A percentile compares a stretch with the other conserved stretches of the same genome.
phyloP scores from a whole-genome alignment of 768 basidiomycete genomes.

The Megacollybia marginata region DNA sequence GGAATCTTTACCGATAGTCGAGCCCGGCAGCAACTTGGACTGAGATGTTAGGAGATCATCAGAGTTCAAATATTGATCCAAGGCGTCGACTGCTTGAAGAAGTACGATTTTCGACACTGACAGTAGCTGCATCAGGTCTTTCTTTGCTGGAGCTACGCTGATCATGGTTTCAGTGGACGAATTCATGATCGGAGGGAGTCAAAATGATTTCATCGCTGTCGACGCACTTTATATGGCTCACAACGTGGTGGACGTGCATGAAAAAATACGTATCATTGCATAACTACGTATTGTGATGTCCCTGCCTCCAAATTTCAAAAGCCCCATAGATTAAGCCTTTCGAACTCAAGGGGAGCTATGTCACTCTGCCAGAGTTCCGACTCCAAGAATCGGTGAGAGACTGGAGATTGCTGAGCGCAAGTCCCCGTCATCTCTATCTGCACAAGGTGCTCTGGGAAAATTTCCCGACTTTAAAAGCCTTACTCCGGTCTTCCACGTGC shows the following conservation, averaged over 20 bases:
- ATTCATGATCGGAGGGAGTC: not conserved
- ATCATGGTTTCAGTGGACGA: constrained; percentile 13
- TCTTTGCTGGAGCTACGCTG: constrained; percentile 6
- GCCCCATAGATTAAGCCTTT: constrained; percentile 40
- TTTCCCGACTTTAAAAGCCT: no score
- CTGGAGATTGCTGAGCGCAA: constrained; percentile 34
- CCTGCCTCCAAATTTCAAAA: constrained; percentile 79
- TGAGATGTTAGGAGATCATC: constrained; percentile 63
- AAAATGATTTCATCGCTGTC: not conserved
- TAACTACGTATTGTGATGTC: constrained; percentile 28
- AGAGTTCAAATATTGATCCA: constrained; percentile 55
- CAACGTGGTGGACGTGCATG: not conserved
- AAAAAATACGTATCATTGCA: constrained; percentile 26
- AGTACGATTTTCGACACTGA: constrained; percentile 63
- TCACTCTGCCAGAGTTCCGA: constrained; percentile 58
- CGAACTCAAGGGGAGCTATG: constrained; percentile 75
- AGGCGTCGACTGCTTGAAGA: constrained; percentile 64
- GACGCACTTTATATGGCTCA: constrained; percentile 8
- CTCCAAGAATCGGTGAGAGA: constrained; percentile 59
- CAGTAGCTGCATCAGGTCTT: constrained; percentile 44
- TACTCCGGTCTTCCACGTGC: no score
- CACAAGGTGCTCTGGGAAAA: no score
- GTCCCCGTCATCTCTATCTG: no score
- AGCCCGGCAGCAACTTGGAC: constrained; percentile 78
- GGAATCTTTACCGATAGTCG: constrained; percentile 62